Evolutionary conservation across 805 yeast species (phyloP).

Genomic region (Barnettozyma salicaria): DNA sequence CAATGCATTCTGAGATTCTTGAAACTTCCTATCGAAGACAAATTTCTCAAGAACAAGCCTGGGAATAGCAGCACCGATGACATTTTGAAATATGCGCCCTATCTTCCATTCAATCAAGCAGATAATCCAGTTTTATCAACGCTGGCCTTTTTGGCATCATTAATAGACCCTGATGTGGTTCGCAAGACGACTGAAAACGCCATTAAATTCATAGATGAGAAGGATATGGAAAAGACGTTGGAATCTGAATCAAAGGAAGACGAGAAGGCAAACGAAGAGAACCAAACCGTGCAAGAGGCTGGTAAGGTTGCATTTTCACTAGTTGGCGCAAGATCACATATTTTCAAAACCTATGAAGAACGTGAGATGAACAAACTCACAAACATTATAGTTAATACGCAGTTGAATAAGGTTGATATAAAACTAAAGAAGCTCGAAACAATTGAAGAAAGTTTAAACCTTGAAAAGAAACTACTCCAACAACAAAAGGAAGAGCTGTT

Average conservation of each 20-base stretch:
- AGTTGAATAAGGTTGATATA: constrained; percentile 56
- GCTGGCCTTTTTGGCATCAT: constrained; percentile 77
- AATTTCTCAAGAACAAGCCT: constrained; percentile 35
- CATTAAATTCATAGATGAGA: constrained; percentile 28
- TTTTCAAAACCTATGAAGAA: constrained; percentile 77
- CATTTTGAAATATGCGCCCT: constrained; percentile 74
- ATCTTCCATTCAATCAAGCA: constrained; percentile 74
- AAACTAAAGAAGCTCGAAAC: constrained; percentile 54
- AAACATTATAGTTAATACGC: constrained; percentile 52
- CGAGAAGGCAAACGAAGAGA: constrained; percentile 10
- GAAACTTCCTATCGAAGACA: constrained; percentile 76
- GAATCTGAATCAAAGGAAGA: constrained; percentile 19
- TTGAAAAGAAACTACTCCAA: constrained; percentile 53
- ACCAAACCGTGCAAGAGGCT: constrained; percentile 44
- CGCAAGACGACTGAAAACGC: constrained; percentile 72
- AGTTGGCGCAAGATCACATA: constrained; percentile 71
- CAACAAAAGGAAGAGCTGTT: constrained; percentile 63
- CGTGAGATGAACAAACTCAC: constrained; percentile 62
- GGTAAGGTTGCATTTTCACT: constrained; percentile 67
- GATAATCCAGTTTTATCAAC: constrained; percentile 95
- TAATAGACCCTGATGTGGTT: constrained; percentile 83
- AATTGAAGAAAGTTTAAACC: constrained; percentile 59
- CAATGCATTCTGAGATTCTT: constrained; percentile 78
- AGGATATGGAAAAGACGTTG: constrained; percentile 17
- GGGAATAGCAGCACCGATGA: constrained; percentile 43